These are phyloP conservation scores for Breynia disticha DNA, from an alignment of 441 rosid genomes.

Conservation along the genomic window DNA sequence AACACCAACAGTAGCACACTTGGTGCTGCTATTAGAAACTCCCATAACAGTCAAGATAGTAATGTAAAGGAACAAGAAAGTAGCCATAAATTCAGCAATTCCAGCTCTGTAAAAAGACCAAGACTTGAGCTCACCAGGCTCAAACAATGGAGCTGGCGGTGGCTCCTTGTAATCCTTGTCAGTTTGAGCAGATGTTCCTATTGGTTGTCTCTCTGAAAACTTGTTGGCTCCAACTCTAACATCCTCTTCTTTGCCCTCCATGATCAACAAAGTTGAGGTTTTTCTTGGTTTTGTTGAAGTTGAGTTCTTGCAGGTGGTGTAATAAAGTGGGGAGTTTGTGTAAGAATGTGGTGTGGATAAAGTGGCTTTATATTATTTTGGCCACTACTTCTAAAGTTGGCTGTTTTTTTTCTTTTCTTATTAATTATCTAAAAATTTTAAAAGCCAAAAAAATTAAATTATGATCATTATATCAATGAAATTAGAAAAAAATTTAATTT, in stretches of 20 bases:
- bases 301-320: background rate
- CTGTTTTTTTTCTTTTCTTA: slow-evolving; percentile 5
- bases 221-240: slow-evolving; percentile 82
- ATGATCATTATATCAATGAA: background rate
- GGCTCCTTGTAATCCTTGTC: slow-evolving; percentile 82
- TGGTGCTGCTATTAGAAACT: slow-evolving; percentile 36
- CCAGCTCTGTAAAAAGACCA: slow-evolving; percentile 93
- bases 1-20: slow-evolving; percentile 67
- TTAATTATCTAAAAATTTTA: background rate
- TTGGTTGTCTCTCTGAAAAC: slow-evolving; percentile 68
- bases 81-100: slow-evolving; percentile 81
- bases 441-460: too few relatives aligned
- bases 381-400: slow-evolving; percentile 4
- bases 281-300: background rate
- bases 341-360: background rate
- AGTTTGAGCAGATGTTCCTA: slow-evolving; percentile 68
- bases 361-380: slow-evolving; percentile 23
- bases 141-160: slow-evolving; percentile 83
- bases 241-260: slow-evolving; percentile 91
- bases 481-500: too few relatives aligned
- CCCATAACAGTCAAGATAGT: slow-evolving; percentile 83
- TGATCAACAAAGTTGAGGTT: too few relatives aligned
- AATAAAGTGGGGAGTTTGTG: background rate
- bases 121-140: slow-evolving; percentile 56
- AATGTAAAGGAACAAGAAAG: slow-evolving; percentile 71